These are phyloP conservation scores for Tuber magnatum DNA, from an alignment of 495 filamentous ascomycete genomes.

Conservation along the genomic window DNA sequence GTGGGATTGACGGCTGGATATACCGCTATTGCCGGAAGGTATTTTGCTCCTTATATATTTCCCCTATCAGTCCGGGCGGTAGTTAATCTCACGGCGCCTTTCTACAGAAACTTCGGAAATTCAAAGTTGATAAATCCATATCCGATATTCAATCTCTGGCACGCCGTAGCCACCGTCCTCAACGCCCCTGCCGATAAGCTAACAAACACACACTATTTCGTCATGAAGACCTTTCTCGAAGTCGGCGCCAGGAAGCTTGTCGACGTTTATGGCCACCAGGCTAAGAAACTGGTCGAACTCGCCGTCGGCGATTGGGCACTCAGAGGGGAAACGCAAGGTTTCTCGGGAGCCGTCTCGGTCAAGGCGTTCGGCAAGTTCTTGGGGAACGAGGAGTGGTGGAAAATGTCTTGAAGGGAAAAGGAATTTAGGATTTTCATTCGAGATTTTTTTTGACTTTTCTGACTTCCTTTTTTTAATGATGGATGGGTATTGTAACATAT, in stretches of 20 bases:
- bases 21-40: constrained; percentile 54
- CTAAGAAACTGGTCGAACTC: constrained; percentile 36
- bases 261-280: constrained; percentile 61
- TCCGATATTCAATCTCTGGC: constrained; percentile 75
- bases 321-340: constrained; percentile 19
- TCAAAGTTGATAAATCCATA: constrained; percentile 63
- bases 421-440: neutral
- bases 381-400: constrained; percentile 33
- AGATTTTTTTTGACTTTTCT: neutral
- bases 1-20: constrained; percentile 77
- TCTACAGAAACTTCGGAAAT: constrained; percentile 61
- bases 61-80: neutral
- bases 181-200: constrained; percentile 61
- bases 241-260: constrained; percentile 64
- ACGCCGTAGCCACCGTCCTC: constrained; percentile 60
- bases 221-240: constrained; percentile 70
- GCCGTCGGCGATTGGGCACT: constrained; percentile 37
- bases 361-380: constrained; percentile 34
- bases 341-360: constrained; percentile 27
- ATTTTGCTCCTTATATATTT: neutral
- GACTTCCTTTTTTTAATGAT: neutral
- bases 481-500: neutral
- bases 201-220: constrained; percentile 67
- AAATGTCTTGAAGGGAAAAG: constrained; percentile 21
- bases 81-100: constrained; percentile 40